phyloP scores from a whole-genome alignment of 2,329 filamentous ascomycete species.

The Cladorrhinum sp. region DNA sequence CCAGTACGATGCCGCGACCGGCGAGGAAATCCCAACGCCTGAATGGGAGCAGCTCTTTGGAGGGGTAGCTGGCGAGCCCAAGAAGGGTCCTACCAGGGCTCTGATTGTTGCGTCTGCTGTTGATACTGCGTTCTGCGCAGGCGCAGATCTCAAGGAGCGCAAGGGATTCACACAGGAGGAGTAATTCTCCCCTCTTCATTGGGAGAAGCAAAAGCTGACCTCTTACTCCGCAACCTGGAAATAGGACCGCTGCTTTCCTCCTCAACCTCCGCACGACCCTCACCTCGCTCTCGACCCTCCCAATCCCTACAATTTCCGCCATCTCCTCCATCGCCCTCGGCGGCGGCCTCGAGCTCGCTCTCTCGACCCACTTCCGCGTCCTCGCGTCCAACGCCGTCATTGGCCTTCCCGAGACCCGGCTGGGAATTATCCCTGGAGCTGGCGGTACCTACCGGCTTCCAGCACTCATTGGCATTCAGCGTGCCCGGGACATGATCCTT shows the following conservation, averaged over 20 bases:
- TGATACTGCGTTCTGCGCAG: slow-evolving; percentile 88
- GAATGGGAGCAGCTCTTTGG: slow-evolving; percentile 41
- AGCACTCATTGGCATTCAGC: slow-evolving; percentile 70
- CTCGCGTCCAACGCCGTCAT: slow-evolving; percentile 75
- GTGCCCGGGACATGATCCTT: slow-evolving; percentile 86
- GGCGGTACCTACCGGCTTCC: slow-evolving; percentile 89
- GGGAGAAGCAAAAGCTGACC: slow-evolving; percentile 5
- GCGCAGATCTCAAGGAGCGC: slow-evolving; percentile 90
- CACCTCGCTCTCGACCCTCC: slow-evolving; percentile 66
- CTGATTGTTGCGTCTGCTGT: slow-evolving; percentile 80
- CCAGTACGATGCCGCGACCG: slow-evolving; percentile 53
- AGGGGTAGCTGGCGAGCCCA: slow-evolving; percentile 42
- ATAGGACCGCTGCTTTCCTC: slow-evolving; percentile 77
- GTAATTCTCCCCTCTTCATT: slow-evolving; percentile 42
- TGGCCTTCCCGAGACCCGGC: slow-evolving; percentile 83
- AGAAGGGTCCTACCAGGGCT: slow-evolving; percentile 66
- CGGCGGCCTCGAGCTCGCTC: slow-evolving; percentile 87
- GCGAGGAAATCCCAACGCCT: slow-evolving; percentile 46
- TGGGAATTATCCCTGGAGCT: slow-evolving; percentile 92
- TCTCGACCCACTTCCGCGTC: slow-evolving; percentile 85
- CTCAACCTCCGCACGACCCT: slow-evolving; percentile 73
- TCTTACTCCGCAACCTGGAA: not conserved
- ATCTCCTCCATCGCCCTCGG: slow-evolving; percentile 84
- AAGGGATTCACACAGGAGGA: slow-evolving; percentile 72
- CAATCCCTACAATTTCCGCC: slow-evolving; percentile 85